These are phyloP conservation scores for Nicotiana obtusifolia DNA, from an alignment of 257 asterid genomes.

Conservation along the genomic window DNA sequence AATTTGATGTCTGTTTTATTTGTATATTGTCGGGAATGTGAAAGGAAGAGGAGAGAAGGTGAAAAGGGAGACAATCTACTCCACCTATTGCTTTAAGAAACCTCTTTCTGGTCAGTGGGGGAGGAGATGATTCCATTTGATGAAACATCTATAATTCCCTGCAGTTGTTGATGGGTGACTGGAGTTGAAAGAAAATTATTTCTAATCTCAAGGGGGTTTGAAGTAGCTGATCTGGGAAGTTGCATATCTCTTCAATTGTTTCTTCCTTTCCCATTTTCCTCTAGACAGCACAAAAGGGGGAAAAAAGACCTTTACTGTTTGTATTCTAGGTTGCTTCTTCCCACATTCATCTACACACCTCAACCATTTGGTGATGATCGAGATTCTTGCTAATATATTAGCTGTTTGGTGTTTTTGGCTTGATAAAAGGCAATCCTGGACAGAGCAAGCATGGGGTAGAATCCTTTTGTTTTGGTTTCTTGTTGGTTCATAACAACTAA, in stretches of 20 bases:
- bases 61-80: not conserved
- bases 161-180: not conserved
- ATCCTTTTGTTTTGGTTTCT: not conserved
- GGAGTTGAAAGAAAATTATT: not conserved
- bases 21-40: constrained; percentile 2
- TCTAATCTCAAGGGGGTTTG: not conserved
- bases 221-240: not conserved
- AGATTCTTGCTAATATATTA: not conserved
- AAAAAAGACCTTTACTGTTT: not conserved
- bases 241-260: not conserved
- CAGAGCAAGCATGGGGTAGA: not conserved
- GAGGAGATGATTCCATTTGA: not conserved
- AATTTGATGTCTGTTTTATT: not conserved
- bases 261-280: not conserved
- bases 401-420: not conserved
- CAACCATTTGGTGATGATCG: not conserved
- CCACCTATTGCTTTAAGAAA: not conserved
- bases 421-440: not conserved
- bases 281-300: not conserved
- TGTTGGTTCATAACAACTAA: not conserved
- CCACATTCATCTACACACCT: not conserved
- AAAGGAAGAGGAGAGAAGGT: not conserved
- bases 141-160: not conserved
- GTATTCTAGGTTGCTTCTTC: not conserved
- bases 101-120: not conserved